Percentiles rank a stretch among this genome's conserved stretches.
phyloP scores from a whole-genome alignment of 345 rosid genomes.

The Cardamine occulta region DNA sequence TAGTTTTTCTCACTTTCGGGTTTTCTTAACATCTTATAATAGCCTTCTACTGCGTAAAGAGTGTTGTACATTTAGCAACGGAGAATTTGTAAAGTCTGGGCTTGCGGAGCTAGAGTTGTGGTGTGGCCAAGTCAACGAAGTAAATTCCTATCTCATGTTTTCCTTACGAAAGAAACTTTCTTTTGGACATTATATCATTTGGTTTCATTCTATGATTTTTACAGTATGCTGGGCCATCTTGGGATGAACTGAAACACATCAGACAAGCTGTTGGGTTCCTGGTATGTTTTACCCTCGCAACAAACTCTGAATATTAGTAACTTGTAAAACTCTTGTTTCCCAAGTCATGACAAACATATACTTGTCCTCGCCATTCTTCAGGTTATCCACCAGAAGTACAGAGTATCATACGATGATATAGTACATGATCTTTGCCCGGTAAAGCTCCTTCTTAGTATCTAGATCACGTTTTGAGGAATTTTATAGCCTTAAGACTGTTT shows the following conservation, averaged over 20 bases:
- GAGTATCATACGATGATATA: conserved; percentile 96
- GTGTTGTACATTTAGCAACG: conserved; percentile 98
- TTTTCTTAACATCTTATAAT: conserved; percentile 43
- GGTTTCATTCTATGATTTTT: conserved; percentile 7
- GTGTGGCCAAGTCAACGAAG: conserved; percentile 95
- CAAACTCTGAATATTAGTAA: background rate
- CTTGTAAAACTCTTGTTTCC: background rate
- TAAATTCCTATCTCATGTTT: conserved; percentile 47
- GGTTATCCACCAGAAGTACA: conserved; percentile 98
- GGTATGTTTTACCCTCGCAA: conserved; percentile 55
- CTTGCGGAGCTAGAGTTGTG: conserved; percentile 97
- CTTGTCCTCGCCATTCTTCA: conserved; percentile 36
- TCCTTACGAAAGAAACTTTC: background rate
- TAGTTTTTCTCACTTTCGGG: conserved; percentile 17
- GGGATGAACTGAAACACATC: conserved; percentile 99
- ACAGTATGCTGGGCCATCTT: conserved; percentile 93
- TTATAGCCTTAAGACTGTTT: background rate
- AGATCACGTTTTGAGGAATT: conserved; percentile 10
- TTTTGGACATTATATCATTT: background rate
- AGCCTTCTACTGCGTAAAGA: conserved; percentile 97
- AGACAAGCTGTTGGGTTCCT: conserved; percentile 98
- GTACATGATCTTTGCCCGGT: conserved; percentile 96
- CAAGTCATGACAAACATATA: background rate
- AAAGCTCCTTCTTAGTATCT: conserved; percentile 41
- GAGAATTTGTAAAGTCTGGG: conserved; percentile 95